A percentile compares a stretch with the other conserved stretches of the same genome.
Conservation (phyloP, 2,329 filamentous ascomycete species). For the Coniella lustricola region DNA sequence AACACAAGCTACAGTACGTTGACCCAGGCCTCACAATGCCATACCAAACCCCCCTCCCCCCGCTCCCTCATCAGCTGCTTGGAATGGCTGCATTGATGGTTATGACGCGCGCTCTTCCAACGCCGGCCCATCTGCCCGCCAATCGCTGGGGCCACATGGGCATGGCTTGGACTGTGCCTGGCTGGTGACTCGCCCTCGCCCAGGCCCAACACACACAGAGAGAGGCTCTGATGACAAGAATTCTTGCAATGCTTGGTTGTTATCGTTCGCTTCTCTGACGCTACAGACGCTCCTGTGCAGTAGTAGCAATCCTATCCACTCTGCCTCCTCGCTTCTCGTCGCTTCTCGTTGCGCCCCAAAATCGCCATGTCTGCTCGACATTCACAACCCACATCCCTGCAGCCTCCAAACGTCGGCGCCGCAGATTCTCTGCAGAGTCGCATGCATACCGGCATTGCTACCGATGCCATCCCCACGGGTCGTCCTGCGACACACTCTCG, state of each 20-base stretch:
- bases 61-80: not conserved
- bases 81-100: not conserved
- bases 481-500: conserved; percentile 21
- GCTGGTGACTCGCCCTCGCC: not conserved
- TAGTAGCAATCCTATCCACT: not conserved
- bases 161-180: not conserved
- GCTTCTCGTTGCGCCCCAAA: conserved; percentile 1
- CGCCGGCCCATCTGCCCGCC: not conserved
- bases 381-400: conserved; percentile 9
- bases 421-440: conserved; percentile 10
- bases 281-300: not conserved
- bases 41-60: no score
- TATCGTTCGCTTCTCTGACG: not conserved
- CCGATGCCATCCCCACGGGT: conserved; percentile 18
- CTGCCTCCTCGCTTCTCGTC: not conserved
- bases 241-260: conserved; percentile 3
- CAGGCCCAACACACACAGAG: not conserved
- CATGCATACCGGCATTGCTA: conserved; percentile 3
- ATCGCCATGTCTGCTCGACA: conserved; percentile 11
- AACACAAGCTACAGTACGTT: no score
- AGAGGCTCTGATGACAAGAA: not conserved
- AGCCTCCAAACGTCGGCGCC: conserved; percentile 10
- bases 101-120: not conserved
- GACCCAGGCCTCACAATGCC: no score
- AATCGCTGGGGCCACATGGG: not conserved